Percentiles rank a stretch among this genome's conserved stretches.
phyloP scores from a whole-genome alignment of 768 basidiomycete species.

The Solioccasus polychromus region DNA sequence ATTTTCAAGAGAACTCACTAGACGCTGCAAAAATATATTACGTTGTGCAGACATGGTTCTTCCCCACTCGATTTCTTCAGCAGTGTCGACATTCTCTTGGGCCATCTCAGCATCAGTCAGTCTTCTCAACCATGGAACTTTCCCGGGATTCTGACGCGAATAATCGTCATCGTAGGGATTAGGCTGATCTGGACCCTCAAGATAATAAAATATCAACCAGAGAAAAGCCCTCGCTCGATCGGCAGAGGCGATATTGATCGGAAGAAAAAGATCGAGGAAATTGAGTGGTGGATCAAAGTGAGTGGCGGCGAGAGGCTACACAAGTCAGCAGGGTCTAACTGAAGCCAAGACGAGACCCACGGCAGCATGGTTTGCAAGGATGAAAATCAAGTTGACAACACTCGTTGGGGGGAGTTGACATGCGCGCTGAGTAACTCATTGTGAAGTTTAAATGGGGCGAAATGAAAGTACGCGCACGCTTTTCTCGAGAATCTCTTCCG shows the following conservation, averaged over 20 bases:
- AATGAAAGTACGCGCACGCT: conserved; percentile 42
- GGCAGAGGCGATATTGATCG: conserved; percentile 64
- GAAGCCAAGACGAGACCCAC: conserved; percentile 41
- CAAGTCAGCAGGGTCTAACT: conserved; percentile 8
- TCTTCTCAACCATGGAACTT: conserved; percentile 58
- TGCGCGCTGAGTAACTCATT: conserved; percentile 39
- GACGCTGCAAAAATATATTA: conserved; percentile 66
- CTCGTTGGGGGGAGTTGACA: conserved; percentile 76
- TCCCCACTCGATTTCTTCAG: conserved; percentile 78
- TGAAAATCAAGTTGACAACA: conserved; percentile 82
- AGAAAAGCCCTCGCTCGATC: conserved; percentile 79
- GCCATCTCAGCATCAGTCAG: conserved; percentile 53
- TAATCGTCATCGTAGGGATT: conserved; percentile 78
- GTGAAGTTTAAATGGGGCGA: conserved; percentile 5
- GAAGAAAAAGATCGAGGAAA: conserved; percentile 83
- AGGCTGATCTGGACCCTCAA: conserved; percentile 59
- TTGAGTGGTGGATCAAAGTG: conserved; percentile 77
- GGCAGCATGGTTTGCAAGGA: conserved; percentile 73
- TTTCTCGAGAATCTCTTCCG: conserved; percentile 69
- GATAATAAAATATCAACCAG: conserved; percentile 80
- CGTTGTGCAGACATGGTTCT: conserved; percentile 68
- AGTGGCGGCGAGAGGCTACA: conserved; percentile 54
- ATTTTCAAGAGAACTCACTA: conserved; percentile 53
- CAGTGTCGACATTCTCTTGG: conserved; percentile 74
- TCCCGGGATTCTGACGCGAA: conserved; percentile 53